Base-by-base conservation (phyloP, 2,329 filamentous ascomycete genomes). In the Ustilaginoidea virens region DNA sequence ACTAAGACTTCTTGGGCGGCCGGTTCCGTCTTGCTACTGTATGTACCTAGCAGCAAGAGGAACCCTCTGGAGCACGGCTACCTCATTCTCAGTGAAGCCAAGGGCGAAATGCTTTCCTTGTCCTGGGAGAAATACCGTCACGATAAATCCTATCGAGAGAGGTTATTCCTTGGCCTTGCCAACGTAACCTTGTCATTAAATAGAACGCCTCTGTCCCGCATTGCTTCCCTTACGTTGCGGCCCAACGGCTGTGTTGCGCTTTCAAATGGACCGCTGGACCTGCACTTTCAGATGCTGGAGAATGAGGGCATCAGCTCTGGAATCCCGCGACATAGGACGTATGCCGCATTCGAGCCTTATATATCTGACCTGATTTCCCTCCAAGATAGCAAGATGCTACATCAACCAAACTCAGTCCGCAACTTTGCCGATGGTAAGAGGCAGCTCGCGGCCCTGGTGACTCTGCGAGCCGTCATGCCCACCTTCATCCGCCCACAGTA, bases 311-410 rank as follows among this genome's bases (percentile, higher is more conserved):
- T 54, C 29, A 37, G 42, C 23, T 48, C 40, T 5, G 43, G 44
- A 20, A 56, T 59, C 7, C 35, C 34, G 11, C 41, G 48, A 13
- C 28, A 30, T 17, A 28, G 40, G 13, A 56, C 51, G 5, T 57
- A 51, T 38, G 5, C 41, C 37, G 22, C 33, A 34, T 20, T 42
- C 28, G 35, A 50, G 38, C 23, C 52, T 36, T 44, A 42, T 35
- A 15, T 43, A n/a, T 36, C 39, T 6, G 48, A 54, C 43, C 29
- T 52, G 26, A 25, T 57, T 8, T 32, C 32, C 10, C 47, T 39
- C 27, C 49, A 56, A 26, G 48, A 55, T 29, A 52, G 27, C 33
- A 47, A 49, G n/a, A 39, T 55, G 19, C 43, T 20, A 4, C 6
- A 46, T 23, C 45, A 53, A 25, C 51, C 50, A 8, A 53, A 55